A percentile compares a stretch with the other conserved stretches of the same genome.
phyloP scores from a whole-genome alignment of 1,284 basidiomycete genomes.

The Takashimella tepidaria region DNA sequence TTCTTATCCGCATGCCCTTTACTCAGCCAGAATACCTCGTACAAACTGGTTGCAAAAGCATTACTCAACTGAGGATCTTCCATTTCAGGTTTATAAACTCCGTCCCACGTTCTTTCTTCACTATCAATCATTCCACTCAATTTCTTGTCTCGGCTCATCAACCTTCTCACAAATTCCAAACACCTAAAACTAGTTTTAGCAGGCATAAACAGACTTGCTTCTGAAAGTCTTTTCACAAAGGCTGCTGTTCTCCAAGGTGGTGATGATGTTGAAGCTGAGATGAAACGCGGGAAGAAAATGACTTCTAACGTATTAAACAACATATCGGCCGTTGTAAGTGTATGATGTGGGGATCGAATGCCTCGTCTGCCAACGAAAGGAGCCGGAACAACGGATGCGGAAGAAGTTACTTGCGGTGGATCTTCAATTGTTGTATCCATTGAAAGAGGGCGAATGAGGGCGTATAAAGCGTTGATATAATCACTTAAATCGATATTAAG shows the following conservation, averaged over 20 bases:
- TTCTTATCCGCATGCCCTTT: conserved; percentile 44
- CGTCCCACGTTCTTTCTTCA: conserved; percentile 75
- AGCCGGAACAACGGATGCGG: conserved; percentile 19
- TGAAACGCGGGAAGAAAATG: conserved; percentile 65
- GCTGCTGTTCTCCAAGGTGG: conserved; percentile 79
- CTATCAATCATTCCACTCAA: conserved; percentile 78
- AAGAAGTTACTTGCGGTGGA: conserved; percentile 34
- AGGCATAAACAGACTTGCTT: conserved; percentile 73
- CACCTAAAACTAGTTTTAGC: conserved; percentile 60
- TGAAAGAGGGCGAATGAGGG: conserved; percentile 50
- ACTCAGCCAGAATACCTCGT: conserved; percentile 44
- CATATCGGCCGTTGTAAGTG: conserved; percentile 54
- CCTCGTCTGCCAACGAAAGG: conserved; percentile 6
- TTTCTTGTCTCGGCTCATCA: conserved; percentile 71
- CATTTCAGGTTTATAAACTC: conserved; percentile 71
- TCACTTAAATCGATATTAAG: conserved; percentile 92
- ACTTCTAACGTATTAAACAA: conserved; percentile 79
- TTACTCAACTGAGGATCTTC: conserved; percentile 74
- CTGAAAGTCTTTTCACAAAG: conserved; percentile 84
- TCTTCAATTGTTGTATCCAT: conserved; percentile 52
- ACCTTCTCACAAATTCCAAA: conserved; percentile 63
- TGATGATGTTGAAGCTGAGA: conserved; percentile 51
- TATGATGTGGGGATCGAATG: conserved; percentile 25
- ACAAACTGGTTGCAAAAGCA: conserved; percentile 47
- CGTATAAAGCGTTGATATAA: conserved; percentile 62